A percentile compares a stretch with the other conserved stretches of the same genome.
Evolutionary conservation across 768 basidiomycete genomes (phyloP).

Genomic region (Tremella mesenterica): DNA sequence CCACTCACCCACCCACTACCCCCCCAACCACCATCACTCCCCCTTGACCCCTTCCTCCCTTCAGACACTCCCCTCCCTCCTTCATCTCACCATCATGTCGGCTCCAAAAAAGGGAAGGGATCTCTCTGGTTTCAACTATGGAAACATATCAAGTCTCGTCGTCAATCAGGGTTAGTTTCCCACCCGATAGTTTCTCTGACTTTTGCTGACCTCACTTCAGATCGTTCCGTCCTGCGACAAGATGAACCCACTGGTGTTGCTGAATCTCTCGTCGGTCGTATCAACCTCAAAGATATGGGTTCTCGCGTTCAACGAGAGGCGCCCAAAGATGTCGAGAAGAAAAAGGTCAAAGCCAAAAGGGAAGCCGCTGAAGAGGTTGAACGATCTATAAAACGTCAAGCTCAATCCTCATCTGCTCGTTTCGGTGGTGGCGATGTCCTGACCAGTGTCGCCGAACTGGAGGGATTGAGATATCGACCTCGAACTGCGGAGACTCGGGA

Average conservation of each 20-base stretch:
- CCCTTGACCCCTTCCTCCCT: neutral
- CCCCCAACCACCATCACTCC: no score
- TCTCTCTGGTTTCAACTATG: constrained; percentile 88
- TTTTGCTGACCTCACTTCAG: constrained; percentile 5
- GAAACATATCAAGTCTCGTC: constrained; percentile 86
- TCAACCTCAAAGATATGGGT: constrained; percentile 86
- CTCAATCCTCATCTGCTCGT: constrained; percentile 52
- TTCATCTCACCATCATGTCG: constrained; percentile 29
- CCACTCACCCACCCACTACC: no score
- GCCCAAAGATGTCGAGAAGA: constrained; percentile 84
- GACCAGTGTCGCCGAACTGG: constrained; percentile 84
- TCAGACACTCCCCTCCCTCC: neutral
- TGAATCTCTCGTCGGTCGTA: constrained; percentile 81
- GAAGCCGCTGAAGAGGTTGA: constrained; percentile 41
- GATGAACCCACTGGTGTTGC: constrained; percentile 96
- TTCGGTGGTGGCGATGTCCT: constrained; percentile 76
- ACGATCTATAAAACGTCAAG: constrained; percentile 48
- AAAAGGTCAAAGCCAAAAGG: constrained; percentile 67
- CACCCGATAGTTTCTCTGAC: neutral
- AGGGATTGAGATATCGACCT: constrained; percentile 86
- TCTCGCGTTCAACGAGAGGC: constrained; percentile 72
- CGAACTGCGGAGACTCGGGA: constrained; percentile 89
- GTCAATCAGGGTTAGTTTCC: constrained; percentile 61
- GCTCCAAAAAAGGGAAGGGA: constrained; percentile 55
- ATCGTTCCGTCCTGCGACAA: constrained; percentile 56